Evolutionary conservation across 2,329 filamentous ascomycete species (phyloP), one percentile per base, ranked within the genome.

Genomic region (Mycocentrospora acerina): DNA sequence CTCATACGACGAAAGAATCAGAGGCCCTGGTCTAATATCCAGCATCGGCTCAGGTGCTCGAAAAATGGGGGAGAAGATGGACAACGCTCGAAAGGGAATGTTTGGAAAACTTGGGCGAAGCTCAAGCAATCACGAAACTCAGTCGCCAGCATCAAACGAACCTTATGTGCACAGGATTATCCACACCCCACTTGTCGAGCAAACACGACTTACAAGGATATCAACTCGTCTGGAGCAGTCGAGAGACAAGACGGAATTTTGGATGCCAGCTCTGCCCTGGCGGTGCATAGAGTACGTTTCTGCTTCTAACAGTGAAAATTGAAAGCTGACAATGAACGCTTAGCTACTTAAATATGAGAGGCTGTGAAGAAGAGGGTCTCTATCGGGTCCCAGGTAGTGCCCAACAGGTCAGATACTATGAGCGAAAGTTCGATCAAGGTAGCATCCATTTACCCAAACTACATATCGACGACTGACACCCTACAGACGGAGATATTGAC

Each of bases 261-360:
- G 91, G 91, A 95, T 97, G 90, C 91, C 91, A 10, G 88, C 90
- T 6, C 84, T 97, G 42, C 90, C 91, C 1, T 96, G 91, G 86
- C 80, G 91, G 48, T 94, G 90, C 42, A 96, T 97, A 51, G 91
- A 97, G 76, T 82, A 70, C 61, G 78, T 71, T 19, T n/a, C n/a
- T 22, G 9, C 6, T 13, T 9, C 12, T 12, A 33, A 15, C 5
- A 14, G 7, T 6, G 22, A 7, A 12, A 3, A 17, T 9, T 15
- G 24, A 18, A 18, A 24, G 13, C 47, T 53, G 40, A 57, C 55
- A 46, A 29, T 44, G 30, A 2, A 17, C 25, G 9, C 35, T 25
- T 48, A 81, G 78, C 70, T 96, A 95, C 64, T 75, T 97, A 35
- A 96, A 96, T 67, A 93, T 90, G 69, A 94, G 93, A 62, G 89